phyloP scores from a whole-genome alignment of 176 grass and related monocot genomes.

The Poa annua region DNA sequence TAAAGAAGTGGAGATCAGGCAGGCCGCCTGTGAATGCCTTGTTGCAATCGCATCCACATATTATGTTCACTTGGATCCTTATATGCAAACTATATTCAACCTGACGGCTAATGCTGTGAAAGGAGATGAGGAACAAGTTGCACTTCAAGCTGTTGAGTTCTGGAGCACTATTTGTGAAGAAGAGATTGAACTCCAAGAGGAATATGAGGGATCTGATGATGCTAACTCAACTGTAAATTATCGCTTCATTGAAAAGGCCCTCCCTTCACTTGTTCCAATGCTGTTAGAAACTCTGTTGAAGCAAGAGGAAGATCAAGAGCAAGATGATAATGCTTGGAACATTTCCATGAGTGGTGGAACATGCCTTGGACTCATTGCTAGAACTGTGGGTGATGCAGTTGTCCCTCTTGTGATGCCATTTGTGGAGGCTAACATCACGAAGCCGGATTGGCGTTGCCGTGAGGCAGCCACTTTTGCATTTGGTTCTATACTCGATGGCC shows the following conservation, averaged over 20 bases:
- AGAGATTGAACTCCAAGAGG: constrained; percentile 87
- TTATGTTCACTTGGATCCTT: constrained; percentile 68
- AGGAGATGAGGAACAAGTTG: constrained; percentile 72
- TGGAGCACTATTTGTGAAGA: constrained; percentile 96
- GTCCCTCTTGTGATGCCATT: constrained; percentile 93
- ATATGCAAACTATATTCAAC: constrained; percentile 80
- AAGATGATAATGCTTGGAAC: constrained; percentile 91
- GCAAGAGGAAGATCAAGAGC: constrained; percentile 95
- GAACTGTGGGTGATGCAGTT: constrained; percentile 83
- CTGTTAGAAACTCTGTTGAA: constrained; percentile 86
- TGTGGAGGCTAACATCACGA: constrained; percentile 83
- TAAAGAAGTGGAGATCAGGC: constrained; percentile 81
- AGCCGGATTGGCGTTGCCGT: constrained; percentile 70
- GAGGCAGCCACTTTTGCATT: constrained; percentile 96
- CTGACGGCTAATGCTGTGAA: constrained; percentile 81
- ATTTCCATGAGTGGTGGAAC: constrained; percentile 95
- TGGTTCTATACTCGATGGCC: constrained; percentile 97
- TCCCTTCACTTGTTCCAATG: constrained; percentile 87
- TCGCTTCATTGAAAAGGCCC: constrained; percentile 81
- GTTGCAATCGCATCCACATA: constrained; percentile 92
- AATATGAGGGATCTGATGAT: constrained; percentile 67
- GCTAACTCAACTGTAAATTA: constrained; percentile 66
- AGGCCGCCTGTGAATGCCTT: constrained; percentile 84
- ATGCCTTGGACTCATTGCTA: constrained; percentile 84
- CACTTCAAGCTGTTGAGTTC: constrained; percentile 92